A percentile compares a stretch with the other conserved stretches of the same genome.
These are phyloP conservation scores for Strobilomyces echinocephalus DNA, from an alignment of 768 basidiomycete genomes.

Conservation along the genomic window DNA sequence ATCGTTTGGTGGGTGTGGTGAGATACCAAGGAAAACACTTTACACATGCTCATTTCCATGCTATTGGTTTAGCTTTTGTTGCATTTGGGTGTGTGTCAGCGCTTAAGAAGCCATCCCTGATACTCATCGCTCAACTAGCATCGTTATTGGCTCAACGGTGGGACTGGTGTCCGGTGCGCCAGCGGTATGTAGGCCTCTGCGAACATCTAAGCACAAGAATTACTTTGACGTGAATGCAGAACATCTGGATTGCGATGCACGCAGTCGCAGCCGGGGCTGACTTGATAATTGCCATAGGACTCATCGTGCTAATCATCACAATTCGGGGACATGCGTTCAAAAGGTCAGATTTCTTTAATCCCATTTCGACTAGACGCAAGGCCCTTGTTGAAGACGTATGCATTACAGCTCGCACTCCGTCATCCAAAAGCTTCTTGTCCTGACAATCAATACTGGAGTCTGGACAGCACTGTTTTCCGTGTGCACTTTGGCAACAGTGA, in stretches of 20 bases:
- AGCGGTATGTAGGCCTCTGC: not conserved
- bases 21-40: not conserved
- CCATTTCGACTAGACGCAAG: not conserved
- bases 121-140: not conserved
- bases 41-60: not conserved
- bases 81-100: not conserved
- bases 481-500: not conserved
- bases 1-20: slow-evolving; percentile 2
- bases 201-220: not conserved
- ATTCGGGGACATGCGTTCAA: not conserved
- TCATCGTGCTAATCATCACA: not conserved
- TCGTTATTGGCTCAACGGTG: not conserved
- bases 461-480: slow-evolving; percentile 12
- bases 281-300: not conserved
- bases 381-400: not conserved
- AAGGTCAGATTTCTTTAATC: not conserved
- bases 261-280: slow-evolving; percentile 1
- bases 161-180: not conserved
- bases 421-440: slow-evolving; percentile 5
- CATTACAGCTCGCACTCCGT: not conserved
- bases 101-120: not conserved
- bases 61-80: not conserved
- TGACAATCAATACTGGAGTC: not conserved
- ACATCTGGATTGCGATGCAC: not conserved
- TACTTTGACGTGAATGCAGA: not conserved